phyloP scores from a whole-genome alignment of 805 yeast genomes.

The Isabelozyma rhagii region DNA sequence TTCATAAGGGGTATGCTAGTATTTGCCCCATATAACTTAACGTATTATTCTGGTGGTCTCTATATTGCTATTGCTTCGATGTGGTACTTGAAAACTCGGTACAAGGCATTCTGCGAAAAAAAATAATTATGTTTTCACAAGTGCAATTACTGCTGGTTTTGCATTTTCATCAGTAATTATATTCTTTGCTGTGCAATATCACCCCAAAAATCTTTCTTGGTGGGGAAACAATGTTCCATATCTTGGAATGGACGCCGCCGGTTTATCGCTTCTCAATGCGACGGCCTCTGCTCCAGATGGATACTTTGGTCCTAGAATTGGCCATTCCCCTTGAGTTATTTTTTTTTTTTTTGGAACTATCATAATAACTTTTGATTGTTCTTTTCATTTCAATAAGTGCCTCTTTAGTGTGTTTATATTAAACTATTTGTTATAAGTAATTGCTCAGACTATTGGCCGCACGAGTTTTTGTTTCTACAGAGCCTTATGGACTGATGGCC shows the following conservation, averaged over 20 bases:
- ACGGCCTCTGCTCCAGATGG: slow-evolving; percentile 24
- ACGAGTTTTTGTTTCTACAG: no score
- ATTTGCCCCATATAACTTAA: slow-evolving; percentile 32
- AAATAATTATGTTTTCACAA: slow-evolving; percentile 30
- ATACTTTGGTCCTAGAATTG: slow-evolving; percentile 32
- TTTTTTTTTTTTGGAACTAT: no score
- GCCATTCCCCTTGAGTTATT: slow-evolving; percentile 2
- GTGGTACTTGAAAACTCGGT: slow-evolving; percentile 23
- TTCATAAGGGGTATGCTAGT: slow-evolving; percentile 27
- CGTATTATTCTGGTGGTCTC: slow-evolving; percentile 26
- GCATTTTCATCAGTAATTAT: slow-evolving; percentile 33
- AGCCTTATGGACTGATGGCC: no score
- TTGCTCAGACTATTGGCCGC: no score
- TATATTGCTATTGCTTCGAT: slow-evolving; percentile 24
- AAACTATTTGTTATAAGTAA: no score
- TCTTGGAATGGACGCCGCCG: slow-evolving; percentile 5
- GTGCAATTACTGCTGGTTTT: slow-evolving; percentile 31
- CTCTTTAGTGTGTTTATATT: no score
- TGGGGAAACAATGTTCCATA: slow-evolving; percentile 24
- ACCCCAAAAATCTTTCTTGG: slow-evolving; percentile 25
- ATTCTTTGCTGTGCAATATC: slow-evolving; percentile 35
- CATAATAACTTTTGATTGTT: no score
- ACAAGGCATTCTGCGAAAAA: slow-evolving; percentile 33
- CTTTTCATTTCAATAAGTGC: no score
- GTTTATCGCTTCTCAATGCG: slow-evolving; percentile 2